Evolutionary conservation across 78 protist genomes (phyloP).

Genomic region (Chrysochromulina parva): DNA sequence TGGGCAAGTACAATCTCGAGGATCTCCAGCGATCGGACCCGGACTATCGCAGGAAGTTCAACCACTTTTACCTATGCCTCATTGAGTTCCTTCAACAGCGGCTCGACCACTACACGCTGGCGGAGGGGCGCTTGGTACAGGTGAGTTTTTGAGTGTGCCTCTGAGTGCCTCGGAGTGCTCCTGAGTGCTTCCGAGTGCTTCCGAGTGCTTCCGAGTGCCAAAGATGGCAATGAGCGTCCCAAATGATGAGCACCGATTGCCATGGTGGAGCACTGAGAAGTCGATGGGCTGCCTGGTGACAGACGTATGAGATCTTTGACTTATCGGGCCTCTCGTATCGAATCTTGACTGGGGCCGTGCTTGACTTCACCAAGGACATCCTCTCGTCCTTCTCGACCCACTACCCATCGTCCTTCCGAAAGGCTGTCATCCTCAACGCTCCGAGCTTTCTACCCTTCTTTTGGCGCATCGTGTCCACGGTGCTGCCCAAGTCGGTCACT

Average conservation of each 20-base stretch:
- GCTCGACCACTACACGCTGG: not conserved
- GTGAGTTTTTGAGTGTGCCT: too few relatives aligned
- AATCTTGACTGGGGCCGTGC: not conserved
- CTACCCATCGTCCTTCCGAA: slow-evolving; percentile 10
- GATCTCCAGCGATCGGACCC: not conserved
- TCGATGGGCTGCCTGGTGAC: not conserved
- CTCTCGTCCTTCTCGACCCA: not conserved
- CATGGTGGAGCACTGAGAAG: too few relatives aligned
- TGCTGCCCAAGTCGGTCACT: not conserved
- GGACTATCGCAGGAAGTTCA: not conserved
- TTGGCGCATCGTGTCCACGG: not conserved
- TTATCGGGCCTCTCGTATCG: not conserved
- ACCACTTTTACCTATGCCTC: not conserved
- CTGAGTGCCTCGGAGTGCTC: too few relatives aligned
- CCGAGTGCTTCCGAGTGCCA: too few relatives aligned
- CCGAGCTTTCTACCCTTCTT: not conserved
- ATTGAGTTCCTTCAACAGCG: not conserved
- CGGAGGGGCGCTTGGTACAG: not conserved
- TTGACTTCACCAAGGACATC: not conserved
- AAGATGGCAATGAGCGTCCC: too few relatives aligned
- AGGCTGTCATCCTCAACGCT: not conserved
- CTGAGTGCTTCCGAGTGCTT: too few relatives aligned
- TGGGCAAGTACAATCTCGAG: not conserved
- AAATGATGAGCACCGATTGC: too few relatives aligned
- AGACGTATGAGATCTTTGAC: slow-evolving; percentile 8